Base-by-base conservation (phyloP, 768 basidiomycete species). In the Suillus variegatus region DNA sequence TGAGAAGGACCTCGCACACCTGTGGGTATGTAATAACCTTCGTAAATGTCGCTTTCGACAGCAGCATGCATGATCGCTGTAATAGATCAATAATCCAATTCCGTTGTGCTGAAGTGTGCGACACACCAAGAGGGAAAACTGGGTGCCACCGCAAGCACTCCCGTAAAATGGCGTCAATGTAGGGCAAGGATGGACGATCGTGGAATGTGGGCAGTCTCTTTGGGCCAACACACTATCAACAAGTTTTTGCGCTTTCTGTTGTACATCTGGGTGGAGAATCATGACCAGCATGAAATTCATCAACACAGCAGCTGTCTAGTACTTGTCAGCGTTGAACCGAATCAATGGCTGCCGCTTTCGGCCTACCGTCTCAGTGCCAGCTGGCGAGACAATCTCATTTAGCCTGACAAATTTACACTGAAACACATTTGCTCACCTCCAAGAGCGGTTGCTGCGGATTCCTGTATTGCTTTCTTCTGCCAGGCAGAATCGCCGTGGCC, bases 11-110 rank as follows among this genome's bases (percentile, higher is more conserved):
- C 20, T 20, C 12, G 12, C 20, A 22, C 61, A 49, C 86, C 86
- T 63, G 78, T 78, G 3, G 86, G 86, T 46, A 88, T 88, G 8
- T 83, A 73, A 64, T 82, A 84, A 14, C 80, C 79, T 35, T 76
- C 70, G 64, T 82, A 83, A 22, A 75, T 63, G 51, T 83, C 81
- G 57, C 79, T 78, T 41, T 72, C 66, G 0, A 78, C 79, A 4
- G 65, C n/a, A 10, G 65, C 60, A 60, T 78, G 77, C 4, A 74
- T 70, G 40, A 69, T 65, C 63, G 62, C 54, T 55, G 12, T 55
- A 13, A 35, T 55, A 3, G 12, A 55, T 55, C 35, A 61, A n/a
- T 25, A 4, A 18, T 54, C 10, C 4, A 7, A n/a, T 61, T n/a
- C 9, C 16, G 32, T 25, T n/a, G 20, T n/a, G 35, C 8, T 14